Percentiles rank a stretch among this genome's conserved stretches.
These are phyloP conservation scores for Penicillium angulare DNA, from an alignment of 495 filamentous ascomycete species.

Conservation along the genomic window DNA sequence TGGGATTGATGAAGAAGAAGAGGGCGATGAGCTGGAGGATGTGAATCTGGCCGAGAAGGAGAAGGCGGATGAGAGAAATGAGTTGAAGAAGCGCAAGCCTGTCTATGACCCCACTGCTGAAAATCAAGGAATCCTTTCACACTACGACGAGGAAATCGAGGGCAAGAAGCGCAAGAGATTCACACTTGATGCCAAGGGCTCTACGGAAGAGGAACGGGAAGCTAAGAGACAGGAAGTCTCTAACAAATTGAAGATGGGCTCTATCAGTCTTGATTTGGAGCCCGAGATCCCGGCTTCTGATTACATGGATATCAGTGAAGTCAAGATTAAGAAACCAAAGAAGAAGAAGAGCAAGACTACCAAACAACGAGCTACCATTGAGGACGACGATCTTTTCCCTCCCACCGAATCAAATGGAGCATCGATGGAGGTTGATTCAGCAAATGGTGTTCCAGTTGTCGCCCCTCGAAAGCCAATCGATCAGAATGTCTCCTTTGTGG, in stretches of 20 bases:
- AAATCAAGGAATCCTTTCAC: conserved; percentile 67
- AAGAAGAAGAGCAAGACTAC: conserved; percentile 85
- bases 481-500: conserved; percentile 69
- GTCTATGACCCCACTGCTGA: conserved; percentile 78
- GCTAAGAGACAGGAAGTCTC: conserved; percentile 57
- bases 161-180: conserved; percentile 90
- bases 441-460: conserved; percentile 31
- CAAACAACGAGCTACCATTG: conserved; percentile 63
- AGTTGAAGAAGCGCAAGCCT: conserved; percentile 89
- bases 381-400: conserved; percentile 73
- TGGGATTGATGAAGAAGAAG: conserved; percentile 80
- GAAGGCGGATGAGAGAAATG: conserved; percentile 69
- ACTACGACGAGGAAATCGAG: conserved; percentile 94
- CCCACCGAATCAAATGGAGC: conserved; percentile 45
- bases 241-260: conserved; percentile 61
- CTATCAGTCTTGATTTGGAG: conserved; percentile 73
- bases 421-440: conserved; percentile 77
- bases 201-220: conserved; percentile 60
- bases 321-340: conserved; percentile 91
- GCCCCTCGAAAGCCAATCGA: conserved; percentile 60
- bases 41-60: conserved; percentile 75
- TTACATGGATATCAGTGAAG: conserved; percentile 79
- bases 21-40: conserved; percentile 90
- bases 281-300: conserved; percentile 70
- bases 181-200: conserved; percentile 75